These are phyloP conservation scores for Tagetes erecta DNA, from an alignment of 129 eudicot genomes.

Conservation along the genomic window DNA sequence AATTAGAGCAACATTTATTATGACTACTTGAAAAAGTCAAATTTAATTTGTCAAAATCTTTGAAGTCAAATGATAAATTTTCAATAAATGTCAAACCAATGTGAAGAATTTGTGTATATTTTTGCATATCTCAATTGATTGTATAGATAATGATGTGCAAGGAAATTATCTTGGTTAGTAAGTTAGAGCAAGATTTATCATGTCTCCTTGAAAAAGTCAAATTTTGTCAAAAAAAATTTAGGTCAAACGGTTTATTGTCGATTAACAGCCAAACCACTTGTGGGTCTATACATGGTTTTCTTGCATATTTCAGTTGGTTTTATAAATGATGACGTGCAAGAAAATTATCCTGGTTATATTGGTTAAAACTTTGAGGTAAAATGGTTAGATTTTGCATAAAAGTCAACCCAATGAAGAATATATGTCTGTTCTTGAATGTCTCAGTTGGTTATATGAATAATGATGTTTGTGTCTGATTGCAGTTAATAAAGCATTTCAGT, in stretches of 20 bases:
- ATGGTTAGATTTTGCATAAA: too few species aligned
- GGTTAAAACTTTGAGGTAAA: too few species aligned
- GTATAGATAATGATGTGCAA: constrained; percentile 52
- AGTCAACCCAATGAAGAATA: too few species aligned
- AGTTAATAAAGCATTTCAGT: constrained; percentile 81
- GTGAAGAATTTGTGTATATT: too few species aligned
- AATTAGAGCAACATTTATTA: neutral
- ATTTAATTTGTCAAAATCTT: neutral
- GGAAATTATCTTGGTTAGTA: constrained; percentile 75
- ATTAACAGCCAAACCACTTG: neutral
- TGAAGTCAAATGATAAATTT: neutral
- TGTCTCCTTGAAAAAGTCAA: neutral
- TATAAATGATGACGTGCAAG: neutral
- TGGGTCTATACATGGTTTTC: too few species aligned
- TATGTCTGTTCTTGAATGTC: too few species aligned
- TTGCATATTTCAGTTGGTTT: neutral
- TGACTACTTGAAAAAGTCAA: neutral
- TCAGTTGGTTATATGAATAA: neutral
- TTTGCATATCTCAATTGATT: too few species aligned
- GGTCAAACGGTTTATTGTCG: neutral
- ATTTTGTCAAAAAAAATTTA: too few species aligned
- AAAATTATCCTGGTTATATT: too few species aligned
- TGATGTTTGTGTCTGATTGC: constrained; percentile 17
- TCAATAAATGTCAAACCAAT: neutral
- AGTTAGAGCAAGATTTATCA: neutral